These are phyloP conservation scores for Inosperma sp. DNA, from an alignment of 768 basidiomycete species.

Conservation along the genomic window DNA sequence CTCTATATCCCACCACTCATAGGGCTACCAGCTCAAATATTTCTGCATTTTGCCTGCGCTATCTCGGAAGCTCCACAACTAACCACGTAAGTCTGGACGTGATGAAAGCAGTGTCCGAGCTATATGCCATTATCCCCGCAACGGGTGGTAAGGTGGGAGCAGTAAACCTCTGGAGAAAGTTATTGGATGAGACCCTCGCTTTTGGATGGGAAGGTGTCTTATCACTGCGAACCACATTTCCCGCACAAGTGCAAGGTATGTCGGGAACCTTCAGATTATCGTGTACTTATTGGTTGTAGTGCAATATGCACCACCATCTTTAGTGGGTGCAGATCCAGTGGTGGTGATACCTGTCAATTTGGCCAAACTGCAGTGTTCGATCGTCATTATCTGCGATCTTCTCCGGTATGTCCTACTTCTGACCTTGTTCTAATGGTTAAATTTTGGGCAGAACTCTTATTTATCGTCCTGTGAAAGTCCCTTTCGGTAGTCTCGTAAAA, in stretches of 20 bases:
- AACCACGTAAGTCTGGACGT: constrained; percentile 37
- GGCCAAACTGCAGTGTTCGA: constrained; percentile 55
- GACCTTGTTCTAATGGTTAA: constrained; percentile 6
- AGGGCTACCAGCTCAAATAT: constrained; percentile 51
- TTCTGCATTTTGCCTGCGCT: constrained; percentile 48
- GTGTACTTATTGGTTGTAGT: constrained; percentile 3
- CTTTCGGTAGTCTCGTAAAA: constrained; percentile 57
- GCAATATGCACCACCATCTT: constrained; percentile 1
- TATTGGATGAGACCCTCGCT: constrained; percentile 61
- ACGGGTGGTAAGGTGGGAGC: constrained; percentile 80
- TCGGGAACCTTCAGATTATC: neutral
- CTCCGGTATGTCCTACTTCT: constrained; percentile 40
- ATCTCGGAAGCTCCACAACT: constrained; percentile 52
- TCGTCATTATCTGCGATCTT: constrained; percentile 49
- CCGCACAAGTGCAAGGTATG: constrained; percentile 37
- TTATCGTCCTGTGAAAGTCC: constrained; percentile 62
- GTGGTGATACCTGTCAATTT: constrained; percentile 50
- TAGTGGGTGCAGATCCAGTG: constrained; percentile 40
- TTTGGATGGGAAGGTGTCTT: constrained; percentile 63
- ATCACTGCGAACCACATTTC: constrained; percentile 57
- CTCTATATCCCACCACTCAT: constrained; percentile 64
- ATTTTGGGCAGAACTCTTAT: constrained; percentile 41
- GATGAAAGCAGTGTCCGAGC: constrained; percentile 45
- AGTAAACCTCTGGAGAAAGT: constrained; percentile 67
- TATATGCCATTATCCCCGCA: constrained; percentile 61